phyloP scores from a whole-genome alignment of 176 grass and related monocot species.

The Rhipidocladum racemiflorum region DNA sequence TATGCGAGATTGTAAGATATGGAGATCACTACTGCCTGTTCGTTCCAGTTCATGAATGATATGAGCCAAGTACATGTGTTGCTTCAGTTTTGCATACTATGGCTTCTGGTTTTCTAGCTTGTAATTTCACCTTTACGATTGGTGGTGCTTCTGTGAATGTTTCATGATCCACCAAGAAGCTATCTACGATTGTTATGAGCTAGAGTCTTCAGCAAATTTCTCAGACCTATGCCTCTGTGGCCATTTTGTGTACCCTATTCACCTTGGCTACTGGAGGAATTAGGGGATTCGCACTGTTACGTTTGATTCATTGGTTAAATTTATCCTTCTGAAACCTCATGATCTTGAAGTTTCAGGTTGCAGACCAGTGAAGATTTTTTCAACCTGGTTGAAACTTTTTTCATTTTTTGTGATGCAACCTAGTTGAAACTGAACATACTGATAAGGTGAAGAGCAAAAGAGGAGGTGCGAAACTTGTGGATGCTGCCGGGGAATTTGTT shows the following conservation, averaged over 20 bases:
- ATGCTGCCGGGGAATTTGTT: background rate
- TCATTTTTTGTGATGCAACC: no score
- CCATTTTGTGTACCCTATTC: background rate
- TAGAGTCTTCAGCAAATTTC: background rate
- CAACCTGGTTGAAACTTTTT: background rate
- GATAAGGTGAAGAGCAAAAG: background rate
- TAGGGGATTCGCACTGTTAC: background rate
- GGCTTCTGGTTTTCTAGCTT: background rate
- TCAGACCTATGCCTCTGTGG: background rate
- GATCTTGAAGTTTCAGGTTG: background rate
- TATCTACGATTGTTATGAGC: background rate
- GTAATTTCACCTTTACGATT: no score
- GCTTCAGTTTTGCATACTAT: background rate
- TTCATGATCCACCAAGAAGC: background rate
- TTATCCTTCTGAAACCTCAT: background rate
- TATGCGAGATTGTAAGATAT: background rate
- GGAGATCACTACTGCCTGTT: background rate
- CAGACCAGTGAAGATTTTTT: background rate
- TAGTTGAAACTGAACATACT: no score
- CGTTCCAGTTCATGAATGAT: background rate
- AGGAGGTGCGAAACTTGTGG: background rate
- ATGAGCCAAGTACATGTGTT: background rate
- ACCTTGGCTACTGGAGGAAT: background rate
- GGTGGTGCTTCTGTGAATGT: background rate
- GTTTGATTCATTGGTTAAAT: background rate